Evolutionary conservation across 2,329 filamentous ascomycete genomes (phyloP).

Genomic region (Ascochyta viciae-villosae): DNA sequence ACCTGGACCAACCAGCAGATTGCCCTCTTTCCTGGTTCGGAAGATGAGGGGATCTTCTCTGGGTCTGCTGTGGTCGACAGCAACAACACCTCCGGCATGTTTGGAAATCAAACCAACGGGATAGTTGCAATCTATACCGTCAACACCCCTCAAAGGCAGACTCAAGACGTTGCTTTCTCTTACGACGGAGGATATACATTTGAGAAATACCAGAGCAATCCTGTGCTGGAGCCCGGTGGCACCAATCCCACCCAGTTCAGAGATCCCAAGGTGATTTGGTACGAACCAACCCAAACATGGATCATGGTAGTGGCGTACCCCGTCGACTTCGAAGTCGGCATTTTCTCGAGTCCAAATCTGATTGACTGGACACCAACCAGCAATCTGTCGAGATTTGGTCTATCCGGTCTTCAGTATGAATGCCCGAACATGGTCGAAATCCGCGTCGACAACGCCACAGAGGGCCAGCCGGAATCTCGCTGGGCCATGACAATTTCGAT

Average conservation of each 20-base stretch:
- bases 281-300: slow-evolving; percentile 5
- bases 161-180: slow-evolving; percentile 69
- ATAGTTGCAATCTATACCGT: slow-evolving; percentile 68
- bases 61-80: slow-evolving; percentile 66
- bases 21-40: slow-evolving; percentile 65
- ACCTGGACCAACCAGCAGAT: slow-evolving; percentile 71
- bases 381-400: slow-evolving; percentile 62
- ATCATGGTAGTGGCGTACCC: slow-evolving; percentile 63
- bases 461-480: slow-evolving; percentile 50
- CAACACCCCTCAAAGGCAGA: slow-evolving; percentile 54
- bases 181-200: slow-evolving; percentile 68
- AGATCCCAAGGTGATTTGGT: slow-evolving; percentile 67
- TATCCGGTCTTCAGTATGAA: slow-evolving; percentile 66
- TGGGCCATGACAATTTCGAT: slow-evolving; percentile 61
- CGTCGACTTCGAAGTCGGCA: slow-evolving; percentile 64
- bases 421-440: slow-evolving; percentile 68
- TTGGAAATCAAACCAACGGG: slow-evolving; percentile 65
- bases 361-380: slow-evolving; percentile 64
- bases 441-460: slow-evolving; percentile 48
- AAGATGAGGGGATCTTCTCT: slow-evolving; percentile 60
- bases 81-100: slow-evolving; percentile 72
- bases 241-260: slow-evolving; percentile 65
- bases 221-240: slow-evolving; percentile 58
- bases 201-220: slow-evolving; percentile 65
- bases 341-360: slow-evolving; percentile 67